These are phyloP conservation scores for Pythium vanterpoolii DNA, from an alignment of 352 stramenopile species.

Conservation along the genomic window DNA sequence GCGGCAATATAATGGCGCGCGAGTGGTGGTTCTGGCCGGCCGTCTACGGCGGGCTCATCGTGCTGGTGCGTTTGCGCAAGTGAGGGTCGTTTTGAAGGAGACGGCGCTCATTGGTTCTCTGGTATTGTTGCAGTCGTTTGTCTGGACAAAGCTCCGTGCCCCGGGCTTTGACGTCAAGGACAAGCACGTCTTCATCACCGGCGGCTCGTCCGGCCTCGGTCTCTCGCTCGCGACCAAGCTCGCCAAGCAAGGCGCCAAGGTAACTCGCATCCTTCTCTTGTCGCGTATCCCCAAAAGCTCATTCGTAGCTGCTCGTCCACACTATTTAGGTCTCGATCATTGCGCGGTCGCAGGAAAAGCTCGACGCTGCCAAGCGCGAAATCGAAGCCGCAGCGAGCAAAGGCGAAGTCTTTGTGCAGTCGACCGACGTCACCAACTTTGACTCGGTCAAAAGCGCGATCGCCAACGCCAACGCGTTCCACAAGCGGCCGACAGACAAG, in stretches of 20 bases:
- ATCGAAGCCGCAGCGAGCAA: constrained; percentile 37
- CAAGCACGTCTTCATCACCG: constrained; percentile 82
- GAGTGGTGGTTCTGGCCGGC: constrained; percentile 25
- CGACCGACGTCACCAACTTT: constrained; percentile 69
- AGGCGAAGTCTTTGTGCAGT: constrained; percentile 57
- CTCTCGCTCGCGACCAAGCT: constrained; percentile 70
- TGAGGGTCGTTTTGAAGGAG: too few species aligned
- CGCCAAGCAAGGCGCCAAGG: constrained; percentile 58
- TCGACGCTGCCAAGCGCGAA: constrained; percentile 58
- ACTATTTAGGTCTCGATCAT: constrained; percentile 48
- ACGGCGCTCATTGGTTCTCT: neutral
- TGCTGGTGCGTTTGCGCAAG: constrained; percentile 35
- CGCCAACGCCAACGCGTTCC: constrained; percentile 61
- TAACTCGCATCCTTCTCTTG: constrained; percentile 10
- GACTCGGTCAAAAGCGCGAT: constrained; percentile 58
- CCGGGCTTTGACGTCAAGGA: constrained; percentile 71
- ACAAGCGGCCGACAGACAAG: constrained; percentile 63
- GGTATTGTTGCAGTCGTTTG: constrained; percentile 39
- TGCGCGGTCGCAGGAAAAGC: constrained; percentile 50
- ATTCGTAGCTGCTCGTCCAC: neutral
- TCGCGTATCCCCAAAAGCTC: neutral
- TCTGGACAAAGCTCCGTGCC: constrained; percentile 55
- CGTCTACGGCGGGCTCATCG: constrained; percentile 40
- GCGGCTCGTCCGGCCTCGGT: constrained; percentile 65
- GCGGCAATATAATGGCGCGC: constrained; percentile 13